A percentile compares a stretch with the other conserved stretches of the same genome.
These are phyloP conservation scores for Neoboletus brunneissimus DNA, from an alignment of 768 basidiomycete species.

Conservation along the genomic window DNA sequence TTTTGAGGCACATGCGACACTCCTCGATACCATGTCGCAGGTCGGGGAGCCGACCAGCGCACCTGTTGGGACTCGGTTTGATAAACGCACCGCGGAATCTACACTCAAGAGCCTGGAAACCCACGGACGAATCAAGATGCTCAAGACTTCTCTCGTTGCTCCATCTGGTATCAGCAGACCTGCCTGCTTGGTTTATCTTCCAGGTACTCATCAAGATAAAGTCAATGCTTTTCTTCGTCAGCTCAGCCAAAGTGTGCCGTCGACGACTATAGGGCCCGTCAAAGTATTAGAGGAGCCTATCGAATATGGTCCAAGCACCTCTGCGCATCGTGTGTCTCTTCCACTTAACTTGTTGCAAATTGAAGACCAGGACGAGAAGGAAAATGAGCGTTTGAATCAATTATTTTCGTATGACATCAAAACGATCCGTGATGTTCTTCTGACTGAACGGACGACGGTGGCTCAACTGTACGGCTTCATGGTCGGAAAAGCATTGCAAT, in stretches of 20 bases:
- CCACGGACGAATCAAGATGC: constrained; percentile 64
- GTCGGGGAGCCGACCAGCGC: constrained; percentile 70
- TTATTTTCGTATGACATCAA: constrained; percentile 53
- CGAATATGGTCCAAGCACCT: constrained; percentile 50
- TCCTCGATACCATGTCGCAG: constrained; percentile 55
- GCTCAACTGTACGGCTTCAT: constrained; percentile 75
- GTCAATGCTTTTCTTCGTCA: constrained; percentile 59
- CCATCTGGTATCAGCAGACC: constrained; percentile 57
- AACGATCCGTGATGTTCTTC: constrained; percentile 56
- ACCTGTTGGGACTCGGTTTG: constrained; percentile 62
- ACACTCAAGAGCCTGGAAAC: constrained; percentile 61
- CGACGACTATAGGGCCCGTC: constrained; percentile 33
- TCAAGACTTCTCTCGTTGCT: constrained; percentile 62
- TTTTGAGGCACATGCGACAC: constrained; percentile 58
- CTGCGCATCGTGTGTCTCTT: constrained; percentile 32
- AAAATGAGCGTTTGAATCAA: constrained; percentile 48
- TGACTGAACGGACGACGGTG: constrained; percentile 69
- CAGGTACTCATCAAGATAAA: constrained; percentile 49
- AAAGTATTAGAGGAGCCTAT: constrained; percentile 54
- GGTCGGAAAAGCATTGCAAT: constrained; percentile 61
- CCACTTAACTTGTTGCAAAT: constrained; percentile 46
- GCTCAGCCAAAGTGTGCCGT: constrained; percentile 40
- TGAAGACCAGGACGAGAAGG: constrained; percentile 41
- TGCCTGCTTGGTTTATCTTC: constrained; percentile 63
- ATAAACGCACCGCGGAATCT: constrained; percentile 66